Conservation (phyloP, 768 basidiomycete genomes). For the Tremella mesenterica region DNA sequence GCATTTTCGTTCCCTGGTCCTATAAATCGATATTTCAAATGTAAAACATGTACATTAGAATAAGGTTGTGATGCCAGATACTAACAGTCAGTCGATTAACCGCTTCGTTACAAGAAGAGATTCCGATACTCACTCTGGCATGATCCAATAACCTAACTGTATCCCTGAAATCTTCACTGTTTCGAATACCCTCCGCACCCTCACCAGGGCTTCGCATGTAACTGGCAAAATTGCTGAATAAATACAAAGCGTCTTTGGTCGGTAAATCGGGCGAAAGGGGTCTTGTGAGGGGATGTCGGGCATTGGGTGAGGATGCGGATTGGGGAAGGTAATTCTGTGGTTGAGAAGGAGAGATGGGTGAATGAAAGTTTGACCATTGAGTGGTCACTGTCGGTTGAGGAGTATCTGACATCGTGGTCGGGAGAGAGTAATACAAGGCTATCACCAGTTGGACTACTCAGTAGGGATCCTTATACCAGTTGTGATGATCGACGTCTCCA, state of each 20-base stretch:
- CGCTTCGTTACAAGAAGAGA: too few species aligned
- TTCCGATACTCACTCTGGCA: constrained; percentile 30
- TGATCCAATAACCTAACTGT: constrained; percentile 37
- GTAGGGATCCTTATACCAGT: too few species aligned
- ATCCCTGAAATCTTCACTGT: constrained; percentile 35
- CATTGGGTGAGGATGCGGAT: neutral
- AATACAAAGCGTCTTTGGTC: constrained; percentile 34
- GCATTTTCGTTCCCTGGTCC: constrained; percentile 6
- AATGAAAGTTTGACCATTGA: neutral
- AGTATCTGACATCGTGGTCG: neutral
- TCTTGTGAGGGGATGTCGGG: constrained; percentile 13
- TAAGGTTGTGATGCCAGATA: constrained; percentile 17
- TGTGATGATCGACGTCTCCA: too few species aligned
- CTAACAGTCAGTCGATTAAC: constrained; percentile 7
- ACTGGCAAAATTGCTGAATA: constrained; percentile 39
- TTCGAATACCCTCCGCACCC: constrained; percentile 25
- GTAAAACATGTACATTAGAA: constrained; percentile 33
- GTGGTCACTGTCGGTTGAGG: neutral
- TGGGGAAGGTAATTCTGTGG: neutral
- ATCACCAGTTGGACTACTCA: too few species aligned
- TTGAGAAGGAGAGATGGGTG: neutral
- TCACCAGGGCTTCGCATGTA: constrained; percentile 41
- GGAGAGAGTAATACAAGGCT: too few species aligned
- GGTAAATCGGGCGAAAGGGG: constrained; percentile 38
- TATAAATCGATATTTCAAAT: constrained; percentile 42